These are phyloP conservation scores for Clitocybe nebularis DNA, from an alignment of 1,284 basidiomycete species.

Conservation along the genomic window DNA sequence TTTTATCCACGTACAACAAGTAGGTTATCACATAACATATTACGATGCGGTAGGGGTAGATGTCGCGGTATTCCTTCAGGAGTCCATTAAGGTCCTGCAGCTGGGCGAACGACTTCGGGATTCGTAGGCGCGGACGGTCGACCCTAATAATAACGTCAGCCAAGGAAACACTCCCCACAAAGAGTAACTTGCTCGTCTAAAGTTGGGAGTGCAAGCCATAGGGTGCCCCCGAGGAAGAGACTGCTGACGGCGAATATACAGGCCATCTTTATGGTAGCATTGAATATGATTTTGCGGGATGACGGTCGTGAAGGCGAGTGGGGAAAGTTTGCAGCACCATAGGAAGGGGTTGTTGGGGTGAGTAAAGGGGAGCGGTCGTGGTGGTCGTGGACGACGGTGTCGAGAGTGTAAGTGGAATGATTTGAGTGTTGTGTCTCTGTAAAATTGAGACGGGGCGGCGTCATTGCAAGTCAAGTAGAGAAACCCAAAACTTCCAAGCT, in stretches of 20 bases:
- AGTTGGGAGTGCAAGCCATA: constrained; percentile 78
- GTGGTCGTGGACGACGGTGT: constrained; percentile 40
- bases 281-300: constrained; percentile 58
- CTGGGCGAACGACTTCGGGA: constrained; percentile 82
- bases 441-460: constrained; percentile 16
- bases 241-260: constrained; percentile 72
- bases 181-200: constrained; percentile 67
- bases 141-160: constrained; percentile 39
- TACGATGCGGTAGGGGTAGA: constrained; percentile 78
- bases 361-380: constrained; percentile 33
- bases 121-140: constrained; percentile 69
- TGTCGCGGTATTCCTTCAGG: constrained; percentile 85
- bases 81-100: constrained; percentile 78
- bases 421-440: constrained; percentile 29
- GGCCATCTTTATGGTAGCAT: constrained; percentile 81
- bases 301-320: constrained; percentile 39
- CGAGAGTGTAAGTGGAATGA: constrained; percentile 62
- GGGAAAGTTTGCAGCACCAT: constrained; percentile 46
- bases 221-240: constrained; percentile 63
- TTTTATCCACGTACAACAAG: constrained; percentile 68
- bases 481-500: neutral
- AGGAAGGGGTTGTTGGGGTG: constrained; percentile 37
- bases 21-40: constrained; percentile 86
- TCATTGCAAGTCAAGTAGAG: constrained; percentile 10
- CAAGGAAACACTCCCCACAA: constrained; percentile 2